These are phyloP conservation scores for Capsicum pubescens DNA, from an alignment of 257 asterid genomes.

Conservation along the genomic window DNA sequence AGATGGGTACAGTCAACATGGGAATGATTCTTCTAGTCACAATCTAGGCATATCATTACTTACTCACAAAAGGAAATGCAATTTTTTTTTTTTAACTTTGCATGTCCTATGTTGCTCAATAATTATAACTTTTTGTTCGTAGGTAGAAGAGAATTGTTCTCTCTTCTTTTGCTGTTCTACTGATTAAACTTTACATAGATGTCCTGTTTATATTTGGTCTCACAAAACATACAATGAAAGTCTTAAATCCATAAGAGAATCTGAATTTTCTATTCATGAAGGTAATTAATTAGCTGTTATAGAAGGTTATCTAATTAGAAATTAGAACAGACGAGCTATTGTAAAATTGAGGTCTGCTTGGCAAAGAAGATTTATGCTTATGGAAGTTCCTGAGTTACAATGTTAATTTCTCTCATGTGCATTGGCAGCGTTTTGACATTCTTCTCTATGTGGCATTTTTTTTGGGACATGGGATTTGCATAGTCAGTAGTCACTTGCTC, in stretches of 20 bases:
- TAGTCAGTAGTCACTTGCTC: background rate
- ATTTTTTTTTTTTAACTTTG: background rate
- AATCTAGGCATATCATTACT: background rate
- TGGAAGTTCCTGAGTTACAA: constrained; percentile 8
- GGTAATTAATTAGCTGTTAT: background rate
- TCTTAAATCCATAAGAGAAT: constrained; percentile 16
- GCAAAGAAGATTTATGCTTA: background rate
- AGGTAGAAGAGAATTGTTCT: constrained; percentile 16
- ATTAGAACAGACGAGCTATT: background rate
- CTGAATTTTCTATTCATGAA: background rate
- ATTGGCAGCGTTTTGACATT: background rate
- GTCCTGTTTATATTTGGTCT: background rate
- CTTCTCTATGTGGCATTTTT: constrained; percentile 4
- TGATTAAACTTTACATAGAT: background rate
- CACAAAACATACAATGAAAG: background rate
- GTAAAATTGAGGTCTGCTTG: background rate
- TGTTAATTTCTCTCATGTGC: constrained; percentile 21
- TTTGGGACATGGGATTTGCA: background rate
- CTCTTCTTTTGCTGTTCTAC: constrained; percentile 17
- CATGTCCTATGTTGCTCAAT: background rate
- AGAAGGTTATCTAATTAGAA: background rate
- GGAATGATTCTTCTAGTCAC: background rate
- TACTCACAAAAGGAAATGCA: constrained; percentile 7
- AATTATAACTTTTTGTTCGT: background rate
- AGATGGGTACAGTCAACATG: background rate